Evolutionary conservation across 2,329 filamentous ascomycete species (phyloP).

Genomic region (Hymenoscyphus infarciens): DNA sequence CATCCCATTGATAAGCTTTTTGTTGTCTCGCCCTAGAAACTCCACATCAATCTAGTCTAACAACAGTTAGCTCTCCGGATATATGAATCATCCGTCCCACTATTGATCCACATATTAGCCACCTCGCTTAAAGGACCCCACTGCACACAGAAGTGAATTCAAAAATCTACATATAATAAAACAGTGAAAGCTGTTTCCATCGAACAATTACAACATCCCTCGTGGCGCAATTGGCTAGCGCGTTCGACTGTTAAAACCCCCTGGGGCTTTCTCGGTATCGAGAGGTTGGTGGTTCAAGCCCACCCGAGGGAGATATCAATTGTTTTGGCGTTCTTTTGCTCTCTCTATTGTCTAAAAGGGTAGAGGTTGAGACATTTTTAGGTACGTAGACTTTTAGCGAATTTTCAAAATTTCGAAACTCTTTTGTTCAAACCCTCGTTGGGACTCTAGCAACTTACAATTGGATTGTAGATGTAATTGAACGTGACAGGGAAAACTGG

Average conservation of each 20-base stretch:
- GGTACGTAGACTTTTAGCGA: no score
- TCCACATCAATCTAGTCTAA: background rate
- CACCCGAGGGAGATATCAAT: background rate
- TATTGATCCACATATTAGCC: background rate
- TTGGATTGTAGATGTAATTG: no score
- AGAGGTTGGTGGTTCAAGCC: constrained; percentile 11
- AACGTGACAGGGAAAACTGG: no score
- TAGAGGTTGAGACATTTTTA: background rate
- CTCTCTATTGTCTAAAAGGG: background rate
- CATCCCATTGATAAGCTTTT: background rate
- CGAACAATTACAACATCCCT: background rate
- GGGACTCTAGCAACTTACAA: no score
- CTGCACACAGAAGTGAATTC: background rate
- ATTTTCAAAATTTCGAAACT: no score
- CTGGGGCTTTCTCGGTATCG: background rate
- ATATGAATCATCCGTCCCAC: background rate
- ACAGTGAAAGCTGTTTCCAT: background rate
- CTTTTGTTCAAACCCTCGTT: no score
- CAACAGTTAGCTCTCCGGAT: background rate
- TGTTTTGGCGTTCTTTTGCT: background rate
- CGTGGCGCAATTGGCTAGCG: constrained; percentile 12
- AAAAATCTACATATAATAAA: background rate
- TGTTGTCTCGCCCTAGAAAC: background rate
- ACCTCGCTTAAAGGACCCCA: background rate
- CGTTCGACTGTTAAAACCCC: constrained; percentile 8